Evolutionary conservation across 2,329 filamentous ascomycete genomes (phyloP), one percentile per base, ranked within the genome.

Genomic region (Rutstroemia sydowiana): DNA sequence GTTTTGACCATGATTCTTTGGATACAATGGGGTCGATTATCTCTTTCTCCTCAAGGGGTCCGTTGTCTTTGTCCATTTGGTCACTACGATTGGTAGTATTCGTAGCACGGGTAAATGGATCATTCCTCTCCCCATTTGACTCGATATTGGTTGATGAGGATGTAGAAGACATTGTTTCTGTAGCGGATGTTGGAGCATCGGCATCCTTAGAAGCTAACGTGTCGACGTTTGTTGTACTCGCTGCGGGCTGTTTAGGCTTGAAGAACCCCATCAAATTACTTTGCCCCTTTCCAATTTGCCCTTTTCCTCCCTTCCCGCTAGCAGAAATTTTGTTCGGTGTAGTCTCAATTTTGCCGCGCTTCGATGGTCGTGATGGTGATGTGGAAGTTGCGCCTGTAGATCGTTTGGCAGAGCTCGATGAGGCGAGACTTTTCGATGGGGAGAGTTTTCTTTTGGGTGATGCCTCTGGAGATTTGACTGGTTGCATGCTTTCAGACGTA

Each of bases 1-100:
- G 75, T 65, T 85, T 90, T 4, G 82, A 84, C 93, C 93, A 97
- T 20, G 85, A 85, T 63, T 93, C 85, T 66, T 88, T 92, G 42
- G 79, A 78, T 55, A 79, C 75, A 45, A 89, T 81, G 0, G 85
- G 84, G 59, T 91, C 87, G 55, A 85, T 74, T 1, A 80, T 73
- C 51, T 68, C 52, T 32, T 59, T 55, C 34, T 62, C 58, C 9
- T 62, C 54, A 20, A 26, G 53, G 13, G 40, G 43, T 43, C 56
- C 50, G 42, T 58, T 57, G 11, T 39, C 20, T 18, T 52, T 56
- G 30, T 28, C 50, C 3, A 16, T 3, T 14, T 36, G 48, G 14
- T 23, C 49, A 28, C 37, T 37, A n/a, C 2, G 48, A 23, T 28
- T 30, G 21, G n/a, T 39, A 8, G 18, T 14, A 18, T 28, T 26